A percentile compares a stretch with the other conserved stretches of the same genome.
Conservation (phyloP, 441 rosid genomes). For the Erodium trifolium region DNA sequence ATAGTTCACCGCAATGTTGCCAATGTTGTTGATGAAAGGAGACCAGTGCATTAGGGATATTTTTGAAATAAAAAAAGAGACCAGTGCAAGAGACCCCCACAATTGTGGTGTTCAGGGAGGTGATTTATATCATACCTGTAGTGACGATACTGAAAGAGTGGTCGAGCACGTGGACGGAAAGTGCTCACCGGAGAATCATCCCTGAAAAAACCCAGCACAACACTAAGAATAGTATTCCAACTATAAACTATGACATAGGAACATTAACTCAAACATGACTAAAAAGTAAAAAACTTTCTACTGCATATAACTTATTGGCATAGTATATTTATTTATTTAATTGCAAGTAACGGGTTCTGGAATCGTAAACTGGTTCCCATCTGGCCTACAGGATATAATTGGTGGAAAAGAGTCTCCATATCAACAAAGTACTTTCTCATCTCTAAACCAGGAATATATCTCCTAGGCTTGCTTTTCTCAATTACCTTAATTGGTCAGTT, state of each 20-base stretch:
- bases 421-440: background rate
- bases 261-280: slow-evolving; percentile 2
- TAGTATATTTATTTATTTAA: background rate
- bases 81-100: background rate
- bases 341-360: background rate
- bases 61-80: too few species aligned
- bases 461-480: background rate
- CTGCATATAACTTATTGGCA: background rate
- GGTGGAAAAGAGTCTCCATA: background rate
- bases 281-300: background rate
- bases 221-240: slow-evolving; percentile 1
- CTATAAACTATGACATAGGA: background rate
- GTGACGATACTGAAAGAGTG: slow-evolving; percentile 90
- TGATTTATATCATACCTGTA: slow-evolving; percentile 51
- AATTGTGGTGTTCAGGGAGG: background rate
- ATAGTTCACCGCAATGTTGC: too few species aligned
- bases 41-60: too few species aligned
- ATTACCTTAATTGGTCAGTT: background rate
- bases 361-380: slow-evolving; percentile 3
- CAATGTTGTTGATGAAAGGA: too few species aligned
- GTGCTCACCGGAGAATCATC: slow-evolving; percentile 82
- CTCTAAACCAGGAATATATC: background rate
- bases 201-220: slow-evolving; percentile 45
- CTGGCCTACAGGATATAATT: background rate
- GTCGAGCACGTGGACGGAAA: slow-evolving; percentile 89